Evolutionary conservation across 2,329 filamentous ascomycete genomes (phyloP).

Genomic region (Ophiocordyceps camponoti-rufipedis): DNA sequence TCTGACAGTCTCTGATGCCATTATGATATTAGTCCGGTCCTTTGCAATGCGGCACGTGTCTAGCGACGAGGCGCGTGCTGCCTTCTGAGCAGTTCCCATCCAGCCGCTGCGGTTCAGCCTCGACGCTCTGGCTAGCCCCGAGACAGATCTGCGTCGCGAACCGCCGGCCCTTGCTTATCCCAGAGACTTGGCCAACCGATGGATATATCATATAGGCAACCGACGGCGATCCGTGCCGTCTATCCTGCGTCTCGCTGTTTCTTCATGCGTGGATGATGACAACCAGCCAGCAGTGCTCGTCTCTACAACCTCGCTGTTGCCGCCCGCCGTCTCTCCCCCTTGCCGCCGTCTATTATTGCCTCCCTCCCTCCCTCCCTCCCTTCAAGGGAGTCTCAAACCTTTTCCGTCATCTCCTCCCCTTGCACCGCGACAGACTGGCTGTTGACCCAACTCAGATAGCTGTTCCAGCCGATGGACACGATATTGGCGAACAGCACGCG

Average conservation of each 20-base stretch:
- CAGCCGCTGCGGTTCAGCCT: neutral
- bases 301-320: neutral
- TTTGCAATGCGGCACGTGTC: neutral
- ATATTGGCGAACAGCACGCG: slow-evolving; percentile 76
- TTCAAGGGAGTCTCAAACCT: neutral
- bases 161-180: neutral
- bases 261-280: too few relatives aligned
- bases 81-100: neutral
- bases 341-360: neutral
- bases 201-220: too few relatives aligned
- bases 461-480: slow-evolving; percentile 50
- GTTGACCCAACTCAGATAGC: slow-evolving; percentile 44
- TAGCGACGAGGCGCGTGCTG: neutral
- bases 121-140: neutral
- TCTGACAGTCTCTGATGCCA: neutral
- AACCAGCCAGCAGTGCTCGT: too few relatives aligned
- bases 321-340: neutral
- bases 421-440: slow-evolving; percentile 16
- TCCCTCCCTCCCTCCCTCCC: neutral
- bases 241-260: too few relatives aligned
- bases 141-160: neutral
- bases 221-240: too few relatives aligned
- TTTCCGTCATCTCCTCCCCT: neutral
- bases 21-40: too few relatives aligned
- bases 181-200: neutral